A percentile compares a stretch with the other conserved stretches of the same genome.
Evolutionary conservation across 2,329 filamentous ascomycete genomes (phyloP).

Genomic region (Sclerotinia glacialis): DNA sequence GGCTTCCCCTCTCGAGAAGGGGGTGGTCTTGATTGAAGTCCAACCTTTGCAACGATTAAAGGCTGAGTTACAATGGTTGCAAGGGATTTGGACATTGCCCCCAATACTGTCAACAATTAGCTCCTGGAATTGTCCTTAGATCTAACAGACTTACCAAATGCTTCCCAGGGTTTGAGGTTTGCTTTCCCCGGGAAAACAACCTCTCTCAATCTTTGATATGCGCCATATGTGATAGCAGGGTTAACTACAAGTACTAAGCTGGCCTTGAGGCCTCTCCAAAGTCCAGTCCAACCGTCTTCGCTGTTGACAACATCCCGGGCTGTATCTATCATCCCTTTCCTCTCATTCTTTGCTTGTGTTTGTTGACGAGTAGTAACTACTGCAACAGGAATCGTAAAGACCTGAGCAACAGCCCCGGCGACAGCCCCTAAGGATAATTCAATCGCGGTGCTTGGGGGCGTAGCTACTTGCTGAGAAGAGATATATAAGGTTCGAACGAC

Average conservation of each 20-base stretch:
- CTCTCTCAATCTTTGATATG: slow-evolving; percentile 84
- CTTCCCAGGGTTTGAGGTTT: slow-evolving; percentile 77
- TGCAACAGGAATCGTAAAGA: slow-evolving; percentile 94
- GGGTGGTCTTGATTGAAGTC: slow-evolving; percentile 89
- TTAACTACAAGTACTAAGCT: slow-evolving; percentile 95
- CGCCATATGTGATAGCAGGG: slow-evolving; percentile 95
- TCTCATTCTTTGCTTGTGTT: slow-evolving; percentile 79
- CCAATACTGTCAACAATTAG: slow-evolving; percentile 61
- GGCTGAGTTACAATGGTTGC: slow-evolving; percentile 93
- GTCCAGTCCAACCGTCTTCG: slow-evolving; percentile 81
- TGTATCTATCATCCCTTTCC: slow-evolving; percentile 83
- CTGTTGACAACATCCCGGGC: slow-evolving; percentile 85
- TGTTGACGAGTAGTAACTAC: slow-evolving; percentile 96
- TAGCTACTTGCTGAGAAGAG: slow-evolving; percentile 54
- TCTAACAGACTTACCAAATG: slow-evolving; percentile 69
- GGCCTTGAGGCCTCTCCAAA: slow-evolving; percentile 95
- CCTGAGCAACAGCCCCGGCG: slow-evolving; percentile 85
- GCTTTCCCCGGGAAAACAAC: slow-evolving; percentile 73
- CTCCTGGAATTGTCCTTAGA: neutral
- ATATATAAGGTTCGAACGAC: slow-evolving; percentile 79
- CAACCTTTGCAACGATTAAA: slow-evolving; percentile 95
- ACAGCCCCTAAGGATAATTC: slow-evolving; percentile 84
- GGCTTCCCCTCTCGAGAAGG: slow-evolving; percentile 80
- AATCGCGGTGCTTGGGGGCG: slow-evolving; percentile 70
- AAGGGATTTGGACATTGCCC: slow-evolving; percentile 86